Conservation (phyloP, 805 yeast genomes). For the Zygosaccharomyces gambellarensis region DNA sequence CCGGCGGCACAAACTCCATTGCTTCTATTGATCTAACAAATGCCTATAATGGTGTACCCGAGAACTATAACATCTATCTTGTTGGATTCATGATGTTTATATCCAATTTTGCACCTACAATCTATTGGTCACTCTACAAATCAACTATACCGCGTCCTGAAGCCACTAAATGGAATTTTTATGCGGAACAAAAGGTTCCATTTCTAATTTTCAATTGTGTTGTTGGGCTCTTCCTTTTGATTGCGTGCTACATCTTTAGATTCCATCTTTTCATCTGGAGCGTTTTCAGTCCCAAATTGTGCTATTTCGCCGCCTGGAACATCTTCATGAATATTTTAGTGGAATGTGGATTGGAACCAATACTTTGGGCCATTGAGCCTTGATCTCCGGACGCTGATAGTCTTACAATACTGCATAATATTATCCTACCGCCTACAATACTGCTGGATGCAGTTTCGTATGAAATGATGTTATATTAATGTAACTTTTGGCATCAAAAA, state of each 20-base stretch:
- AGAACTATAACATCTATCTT: slow-evolving; percentile 55
- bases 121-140: slow-evolving; percentile 62
- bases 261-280: slow-evolving; percentile 96
- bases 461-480: not conserved
- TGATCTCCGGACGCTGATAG: not conserved
- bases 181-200: slow-evolving; percentile 19
- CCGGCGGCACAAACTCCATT: slow-evolving; percentile 88
- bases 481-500: slow-evolving; percentile 1
- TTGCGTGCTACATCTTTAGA: slow-evolving; percentile 68
- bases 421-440: not conserved
- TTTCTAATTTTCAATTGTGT: slow-evolving; percentile 53
- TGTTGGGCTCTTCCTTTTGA: slow-evolving; percentile 52
- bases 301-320: slow-evolving; percentile 77
- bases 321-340: slow-evolving; percentile 43
- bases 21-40: slow-evolving; percentile 88
- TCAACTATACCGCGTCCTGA: slow-evolving; percentile 20
- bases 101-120: slow-evolving; percentile 81
- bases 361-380: not conserved
- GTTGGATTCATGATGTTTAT: slow-evolving; percentile 78
- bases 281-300: slow-evolving; percentile 88
- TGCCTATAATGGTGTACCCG: slow-evolving; percentile 80
- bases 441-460: not conserved
- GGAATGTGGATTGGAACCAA: slow-evolving; percentile 32
- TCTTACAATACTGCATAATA: not conserved
- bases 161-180: slow-evolving; percentile 15